These are phyloP conservation scores for Kregervanrija fluxuum DNA, from an alignment of 805 yeast genomes.

Conservation along the genomic window DNA sequence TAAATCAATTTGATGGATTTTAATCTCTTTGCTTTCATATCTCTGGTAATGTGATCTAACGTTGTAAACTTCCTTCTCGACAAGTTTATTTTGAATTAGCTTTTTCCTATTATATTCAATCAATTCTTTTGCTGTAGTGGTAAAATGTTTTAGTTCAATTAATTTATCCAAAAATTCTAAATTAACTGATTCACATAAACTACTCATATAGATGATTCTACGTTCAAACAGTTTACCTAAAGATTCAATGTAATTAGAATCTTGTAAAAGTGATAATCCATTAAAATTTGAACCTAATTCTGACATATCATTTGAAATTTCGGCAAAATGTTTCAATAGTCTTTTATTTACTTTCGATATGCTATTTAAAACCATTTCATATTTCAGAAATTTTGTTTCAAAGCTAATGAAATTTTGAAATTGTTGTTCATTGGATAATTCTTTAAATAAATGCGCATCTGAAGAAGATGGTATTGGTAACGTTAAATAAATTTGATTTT, in stretches of 20 bases:
- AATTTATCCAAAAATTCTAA: slow-evolving; percentile 27
- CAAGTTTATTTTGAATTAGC: slow-evolving; percentile 24
- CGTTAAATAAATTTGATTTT: slow-evolving; percentile 46
- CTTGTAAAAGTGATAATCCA: slow-evolving; percentile 44
- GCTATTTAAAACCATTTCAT: slow-evolving; percentile 26
- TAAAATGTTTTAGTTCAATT: slow-evolving; percentile 28
- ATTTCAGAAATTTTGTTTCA: slow-evolving; percentile 27
- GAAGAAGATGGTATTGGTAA: slow-evolving; percentile 49
- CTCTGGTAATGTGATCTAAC: slow-evolving; percentile 19
- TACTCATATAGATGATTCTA: slow-evolving; percentile 45
- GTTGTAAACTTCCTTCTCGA: slow-evolving; percentile 21
- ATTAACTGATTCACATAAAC: slow-evolving; percentile 26
- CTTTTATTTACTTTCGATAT: slow-evolving; percentile 35
- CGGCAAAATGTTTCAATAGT: slow-evolving; percentile 37
- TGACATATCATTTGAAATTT: slow-evolving; percentile 40
- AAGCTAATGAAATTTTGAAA: slow-evolving; percentile 21
- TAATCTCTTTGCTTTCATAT: slow-evolving; percentile 24
- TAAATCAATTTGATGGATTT: slow-evolving; percentile 26
- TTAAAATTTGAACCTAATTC: slow-evolving; percentile 48
- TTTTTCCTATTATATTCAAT: slow-evolving; percentile 29
- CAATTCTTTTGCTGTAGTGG: slow-evolving; percentile 24
- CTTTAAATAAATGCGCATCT: slow-evolving; percentile 18
- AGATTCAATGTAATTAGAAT: slow-evolving; percentile 49
- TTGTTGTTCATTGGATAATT: slow-evolving; percentile 22
- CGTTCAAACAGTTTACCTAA: slow-evolving; percentile 84